These are phyloP conservation scores for Rhizopus stolonifer DNA, from an alignment of 371 early-diverging fungal genomes.

Conservation along the genomic window DNA sequence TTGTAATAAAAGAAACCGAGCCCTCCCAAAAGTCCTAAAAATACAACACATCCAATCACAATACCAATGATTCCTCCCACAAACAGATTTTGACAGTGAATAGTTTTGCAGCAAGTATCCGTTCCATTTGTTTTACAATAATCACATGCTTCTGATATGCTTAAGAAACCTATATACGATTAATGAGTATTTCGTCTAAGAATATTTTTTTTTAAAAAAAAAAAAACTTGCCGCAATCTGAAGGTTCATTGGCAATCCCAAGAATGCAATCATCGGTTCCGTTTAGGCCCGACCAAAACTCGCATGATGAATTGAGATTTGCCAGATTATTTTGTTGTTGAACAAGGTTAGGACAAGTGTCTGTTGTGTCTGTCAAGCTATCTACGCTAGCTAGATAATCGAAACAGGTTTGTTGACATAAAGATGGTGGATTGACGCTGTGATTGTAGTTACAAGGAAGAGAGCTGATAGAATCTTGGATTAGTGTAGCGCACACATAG, in stretches of 20 bases:
- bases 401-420: constrained; percentile 43
- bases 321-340: constrained; percentile 7
- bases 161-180: constrained; percentile 22
- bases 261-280: constrained; percentile 33
- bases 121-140: constrained; percentile 30
- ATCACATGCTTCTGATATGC: constrained; percentile 22
- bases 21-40: constrained; percentile 13
- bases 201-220: too few relatives aligned
- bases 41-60: constrained; percentile 21
- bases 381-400: constrained; percentile 32
- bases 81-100: constrained; percentile 18
- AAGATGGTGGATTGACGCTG: constrained; percentile 29
- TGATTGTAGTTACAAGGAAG: constrained; percentile 40
- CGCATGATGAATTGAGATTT: constrained; percentile 28
- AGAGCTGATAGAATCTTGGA: constrained; percentile 35
- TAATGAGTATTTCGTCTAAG: too few relatives aligned
- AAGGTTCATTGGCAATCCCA: constrained; percentile 41
- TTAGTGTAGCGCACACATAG: constrained; percentile 33
- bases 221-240: constrained; percentile 33
- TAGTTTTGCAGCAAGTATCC: constrained; percentile 34
- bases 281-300: constrained; percentile 39
- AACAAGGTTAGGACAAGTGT: constrained; percentile 28
- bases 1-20: constrained; percentile 11
- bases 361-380: constrained; percentile 24
- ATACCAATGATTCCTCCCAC: constrained; percentile 33